Base-by-base conservation (phyloP, 495 filamentous ascomycete genomes). In the Neurospora sp. region DNA sequence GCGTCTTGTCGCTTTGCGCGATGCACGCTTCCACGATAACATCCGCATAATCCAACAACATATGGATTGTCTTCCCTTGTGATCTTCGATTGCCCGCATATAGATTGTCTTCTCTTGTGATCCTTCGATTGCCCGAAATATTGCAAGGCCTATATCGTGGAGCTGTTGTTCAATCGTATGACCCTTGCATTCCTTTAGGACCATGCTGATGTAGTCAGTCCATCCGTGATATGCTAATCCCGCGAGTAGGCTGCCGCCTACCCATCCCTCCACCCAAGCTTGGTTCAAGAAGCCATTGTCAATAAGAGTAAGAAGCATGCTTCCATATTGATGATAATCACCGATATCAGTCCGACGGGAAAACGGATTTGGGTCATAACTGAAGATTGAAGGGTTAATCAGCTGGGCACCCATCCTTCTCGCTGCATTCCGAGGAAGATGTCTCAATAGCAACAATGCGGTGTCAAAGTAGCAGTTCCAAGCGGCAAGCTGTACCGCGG, bases 251-350 rank as follows among this genome's bases (percentile, higher is more conserved):
- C 6, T 44, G 14, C 16, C 3, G 18, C 42, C 42, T 9, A 0
- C 18, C 42, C 18, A 45, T 8, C 7, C 42, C 42, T 45, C 42
- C 18, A 0, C 3, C 18, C 18, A 45, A 1, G 42, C 2, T 1
- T 45, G 18, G 42, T 45, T 9, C 42, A 45, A 45, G 0, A 45
- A n/a, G 42, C 42, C 18, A 45, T 45, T 44, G 0, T 44, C n/a
- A 0, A 44, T 0, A 1, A 44, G 41, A 44, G 0, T 18, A 0
- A 3, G 16, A 1, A 44, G 1, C 41, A 44, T 44, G 2, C 0
- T 5, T 1, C 18, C 6, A 8, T 44, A 44, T 40, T 12, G 9
- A 40, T 40, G 9, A 40, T 12, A 3, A 35, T 35, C 4, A 35
- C 31, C 31, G 4, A 35, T 35, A 3, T 35, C 3, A 35, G 31